Conservation (phyloP, 345 rosid species). For the Lepidium sativum region DNA sequence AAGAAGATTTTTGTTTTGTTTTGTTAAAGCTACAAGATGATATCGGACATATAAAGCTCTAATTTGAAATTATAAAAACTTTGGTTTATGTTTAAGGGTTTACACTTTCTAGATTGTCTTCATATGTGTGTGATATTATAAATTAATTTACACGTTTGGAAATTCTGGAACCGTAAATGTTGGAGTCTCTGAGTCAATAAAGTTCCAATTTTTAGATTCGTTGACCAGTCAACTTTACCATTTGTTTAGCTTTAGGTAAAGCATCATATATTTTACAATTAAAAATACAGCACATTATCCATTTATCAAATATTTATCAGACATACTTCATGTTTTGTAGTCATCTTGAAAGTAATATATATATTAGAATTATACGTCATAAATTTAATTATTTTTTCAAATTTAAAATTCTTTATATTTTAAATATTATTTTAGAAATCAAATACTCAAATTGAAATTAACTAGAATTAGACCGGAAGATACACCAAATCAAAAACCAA, state of each 20-base stretch:
- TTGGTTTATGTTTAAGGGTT: neutral
- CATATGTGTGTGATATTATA: neutral
- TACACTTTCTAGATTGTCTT: neutral
- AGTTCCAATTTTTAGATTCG: neutral
- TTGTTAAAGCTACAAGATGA: no score
- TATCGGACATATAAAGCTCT: no score
- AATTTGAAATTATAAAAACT: no score
- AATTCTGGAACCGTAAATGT: neutral
- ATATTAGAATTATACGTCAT: no score
- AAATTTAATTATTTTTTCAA: no score
- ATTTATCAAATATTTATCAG: neutral
- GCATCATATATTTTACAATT: neutral
- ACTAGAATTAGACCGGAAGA: no score
- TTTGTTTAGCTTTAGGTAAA: neutral
- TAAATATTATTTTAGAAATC: no score
- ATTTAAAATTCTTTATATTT: no score
- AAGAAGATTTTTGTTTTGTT: no score
- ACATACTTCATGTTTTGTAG: neutral
- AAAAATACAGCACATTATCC: neutral
- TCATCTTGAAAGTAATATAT: neutral
- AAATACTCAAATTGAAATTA: no score
- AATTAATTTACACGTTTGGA: neutral
- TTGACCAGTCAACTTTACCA: slow-evolving; percentile 5
- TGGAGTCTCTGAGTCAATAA: slow-evolving; percentile 10
- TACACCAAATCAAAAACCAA: no score